Base-by-base conservation (phyloP, 441 rosid genomes). In the Erysimum cheiri region DNA sequence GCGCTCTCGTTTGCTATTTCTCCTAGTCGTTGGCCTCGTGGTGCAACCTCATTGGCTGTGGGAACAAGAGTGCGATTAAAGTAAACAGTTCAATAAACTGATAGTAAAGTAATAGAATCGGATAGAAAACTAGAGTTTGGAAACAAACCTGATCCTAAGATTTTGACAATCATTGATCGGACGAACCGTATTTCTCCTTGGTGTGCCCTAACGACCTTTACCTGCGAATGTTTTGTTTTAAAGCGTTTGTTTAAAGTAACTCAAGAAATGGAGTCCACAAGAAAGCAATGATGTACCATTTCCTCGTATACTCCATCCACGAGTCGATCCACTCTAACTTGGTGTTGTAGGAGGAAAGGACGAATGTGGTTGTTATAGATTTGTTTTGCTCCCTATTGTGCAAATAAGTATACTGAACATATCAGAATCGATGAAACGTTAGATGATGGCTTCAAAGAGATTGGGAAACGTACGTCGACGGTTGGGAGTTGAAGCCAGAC, bases 301-400 rank as follows among this genome's bases (percentile, higher is more conserved):
- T 80, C 83, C 12, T 50, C 73, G 31, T 82, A 67, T 14, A 79
- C 46, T 33, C 75, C 72, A 66, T 78, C 82, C 58, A 76, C 64
- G 22, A 83, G 58, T 48, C 64, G 80, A 74, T 84, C 89, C 40
- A 80, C 69, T 68, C 59, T 79, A 64, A 81, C 64, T 75, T 77
- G 89, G 81, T 86, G 89, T 57, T 72, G 78, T 68, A 77, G 29
- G 46, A 86, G 67, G 79, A 84, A 78, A 31, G 91, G 91, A 55
- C 91, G 82, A 11, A 83, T 73, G 31, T 81, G 82, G 70, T 71
- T 79, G 63, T 13, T 29, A 41, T 88, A 85, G 59, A 83, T 66
- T 28, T 80, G 80, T 52, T 67, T 84, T 44, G 87, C 81, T 47
- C 86, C 86, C 93, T 81, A 55, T 8, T 6, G 4, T 56, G 1